Evolutionary conservation across 305 asterid species (phyloP).

Genomic region (Vinca major): DNA sequence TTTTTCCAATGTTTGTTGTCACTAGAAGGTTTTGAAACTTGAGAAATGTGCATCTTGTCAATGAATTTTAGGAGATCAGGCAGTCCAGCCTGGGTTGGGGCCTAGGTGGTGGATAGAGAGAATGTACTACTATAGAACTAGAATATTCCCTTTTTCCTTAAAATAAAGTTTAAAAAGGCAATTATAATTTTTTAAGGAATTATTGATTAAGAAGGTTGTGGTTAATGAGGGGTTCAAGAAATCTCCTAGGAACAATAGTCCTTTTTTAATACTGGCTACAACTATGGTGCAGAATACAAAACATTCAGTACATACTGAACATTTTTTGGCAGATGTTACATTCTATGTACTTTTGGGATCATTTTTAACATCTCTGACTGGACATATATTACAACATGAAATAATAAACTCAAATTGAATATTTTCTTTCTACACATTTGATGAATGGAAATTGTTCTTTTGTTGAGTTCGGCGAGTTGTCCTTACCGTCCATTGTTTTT

Average conservation of each 20-base stretch:
- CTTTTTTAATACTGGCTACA: background rate
- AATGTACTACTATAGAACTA: too few species aligned
- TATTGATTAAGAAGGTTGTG: background rate
- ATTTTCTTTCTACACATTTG: background rate
- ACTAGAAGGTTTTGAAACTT: background rate
- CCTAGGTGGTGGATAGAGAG: background rate
- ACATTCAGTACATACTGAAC: too few species aligned
- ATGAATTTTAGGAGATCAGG: background rate
- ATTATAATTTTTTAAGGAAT: background rate
- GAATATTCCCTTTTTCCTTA: too few species aligned
- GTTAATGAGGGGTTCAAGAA: background rate
- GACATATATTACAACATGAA: background rate
- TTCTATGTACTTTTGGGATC: background rate
- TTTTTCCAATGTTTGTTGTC: too few species aligned
- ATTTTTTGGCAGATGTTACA: too few species aligned
- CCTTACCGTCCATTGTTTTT: background rate
- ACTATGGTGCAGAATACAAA: too few species aligned
- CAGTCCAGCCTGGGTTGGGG: background rate
- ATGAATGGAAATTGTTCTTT: background rate
- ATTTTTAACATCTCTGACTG: background rate
- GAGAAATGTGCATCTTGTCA: background rate
- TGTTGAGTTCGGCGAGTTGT: background rate
- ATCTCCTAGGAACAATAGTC: background rate
- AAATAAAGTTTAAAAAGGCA: background rate
- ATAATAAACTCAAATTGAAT: background rate